Percentiles rank a stretch among this genome's conserved stretches.
Evolutionary conservation across 345 rosid genomes (phyloP).

Genomic region (Barbarea vulgaris): DNA sequence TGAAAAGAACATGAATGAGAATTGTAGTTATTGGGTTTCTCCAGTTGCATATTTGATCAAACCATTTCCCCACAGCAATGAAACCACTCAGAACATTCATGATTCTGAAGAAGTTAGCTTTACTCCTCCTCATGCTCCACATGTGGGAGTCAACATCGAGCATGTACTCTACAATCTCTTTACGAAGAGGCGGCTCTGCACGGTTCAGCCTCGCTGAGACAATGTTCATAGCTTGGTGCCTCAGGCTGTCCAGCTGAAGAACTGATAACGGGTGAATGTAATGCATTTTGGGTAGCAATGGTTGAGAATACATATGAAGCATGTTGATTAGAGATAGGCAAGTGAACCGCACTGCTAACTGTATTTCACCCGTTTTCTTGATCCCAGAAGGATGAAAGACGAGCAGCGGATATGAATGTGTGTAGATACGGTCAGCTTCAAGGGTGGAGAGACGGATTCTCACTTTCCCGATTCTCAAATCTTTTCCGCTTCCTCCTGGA

Average conservation of each 20-base stretch:
- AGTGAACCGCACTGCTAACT: constrained; percentile 82
- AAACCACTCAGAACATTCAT: constrained; percentile 65
- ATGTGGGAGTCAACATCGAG: constrained; percentile 97
- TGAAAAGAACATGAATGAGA: constrained; percentile 76
- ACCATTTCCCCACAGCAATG: constrained; percentile 85
- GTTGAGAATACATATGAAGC: constrained; percentile 88
- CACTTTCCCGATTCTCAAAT: constrained; percentile 85
- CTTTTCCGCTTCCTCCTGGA: constrained; percentile 60
- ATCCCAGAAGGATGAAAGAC: constrained; percentile 86
- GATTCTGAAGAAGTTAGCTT: constrained; percentile 65
- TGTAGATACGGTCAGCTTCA: constrained; percentile 88
- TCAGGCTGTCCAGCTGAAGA: constrained; percentile 83
- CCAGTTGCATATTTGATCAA: constrained; percentile 93
- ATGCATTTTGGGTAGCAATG: constrained; percentile 93
- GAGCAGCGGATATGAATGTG: constrained; percentile 87
- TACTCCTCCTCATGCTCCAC: constrained; percentile 99
- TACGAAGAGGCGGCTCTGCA: constrained; percentile 92
- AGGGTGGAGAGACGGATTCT: constrained; percentile 92
- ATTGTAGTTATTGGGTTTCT: constrained; percentile 89
- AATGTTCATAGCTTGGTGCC: constrained; percentile 93
- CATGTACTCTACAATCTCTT: constrained; percentile 96
- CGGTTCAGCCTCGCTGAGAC: constrained; percentile 83
- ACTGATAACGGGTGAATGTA: constrained; percentile 89
- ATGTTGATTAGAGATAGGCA: constrained; percentile 77
- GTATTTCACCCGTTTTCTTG: constrained; percentile 93